These are phyloP conservation scores for Effrenium voratum DNA, from an alignment of 73 alveolate genomes.

Conservation along the genomic window DNA sequence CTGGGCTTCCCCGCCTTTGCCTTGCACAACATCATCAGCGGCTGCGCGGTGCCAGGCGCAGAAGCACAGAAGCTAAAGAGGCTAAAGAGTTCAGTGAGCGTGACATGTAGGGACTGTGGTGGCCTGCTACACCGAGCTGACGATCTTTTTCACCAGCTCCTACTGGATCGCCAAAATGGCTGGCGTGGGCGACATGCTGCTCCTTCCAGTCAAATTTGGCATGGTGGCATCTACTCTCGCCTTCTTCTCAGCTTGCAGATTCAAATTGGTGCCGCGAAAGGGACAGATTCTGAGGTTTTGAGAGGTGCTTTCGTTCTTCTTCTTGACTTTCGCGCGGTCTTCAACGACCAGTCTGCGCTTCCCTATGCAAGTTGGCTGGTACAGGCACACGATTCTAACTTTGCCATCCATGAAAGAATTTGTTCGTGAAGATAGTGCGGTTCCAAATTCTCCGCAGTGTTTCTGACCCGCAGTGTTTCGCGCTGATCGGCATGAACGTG, in stretches of 20 bases:
- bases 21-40: constrained; percentile 89
- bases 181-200: constrained; percentile 26
- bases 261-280: not conserved
- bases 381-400: constrained; percentile 5
- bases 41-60: constrained; percentile 85
- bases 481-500: constrained; percentile 92
- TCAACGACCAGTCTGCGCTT: constrained; percentile 83
- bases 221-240: constrained; percentile 60
- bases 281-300: not conserved
- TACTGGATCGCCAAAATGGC: constrained; percentile 85
- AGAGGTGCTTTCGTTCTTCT: constrained; percentile 61
- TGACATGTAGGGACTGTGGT: constrained; percentile 54
- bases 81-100: not conserved
- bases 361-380: constrained; percentile 85
- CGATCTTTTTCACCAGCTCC: constrained; percentile 66
- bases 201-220: constrained; percentile 60
- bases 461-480: constrained; percentile 52
- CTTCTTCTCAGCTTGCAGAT: not conserved
- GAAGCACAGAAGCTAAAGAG: not conserved
- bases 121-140: constrained; percentile 91
- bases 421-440: not conserved
- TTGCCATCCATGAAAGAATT: not conserved
- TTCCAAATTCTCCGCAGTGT: not conserved
- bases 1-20: constrained; percentile 91
- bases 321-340: constrained; percentile 75